Evolutionary conservation across 768 basidiomycete species (phyloP).

Genomic region (Podaxis sp.): DNA sequence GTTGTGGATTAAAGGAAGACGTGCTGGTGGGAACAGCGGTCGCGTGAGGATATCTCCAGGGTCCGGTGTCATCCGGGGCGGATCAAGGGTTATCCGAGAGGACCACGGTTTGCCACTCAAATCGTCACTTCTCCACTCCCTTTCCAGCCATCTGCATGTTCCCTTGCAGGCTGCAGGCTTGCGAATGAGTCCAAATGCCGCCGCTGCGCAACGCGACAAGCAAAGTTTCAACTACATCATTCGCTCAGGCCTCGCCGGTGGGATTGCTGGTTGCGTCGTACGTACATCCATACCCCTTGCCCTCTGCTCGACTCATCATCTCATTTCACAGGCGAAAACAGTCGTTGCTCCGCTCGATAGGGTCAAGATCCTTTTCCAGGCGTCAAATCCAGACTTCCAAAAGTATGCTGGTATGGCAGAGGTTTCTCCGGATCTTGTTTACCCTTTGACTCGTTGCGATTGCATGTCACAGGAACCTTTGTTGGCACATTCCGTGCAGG

Average conservation of each 20-base stretch:
- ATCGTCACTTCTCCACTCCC: neutral
- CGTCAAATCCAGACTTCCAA: conserved; percentile 91
- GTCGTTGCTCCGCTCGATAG: conserved; percentile 94
- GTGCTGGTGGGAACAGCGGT: neutral
- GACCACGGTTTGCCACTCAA: conserved; percentile 9
- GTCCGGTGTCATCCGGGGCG: conserved; percentile 14
- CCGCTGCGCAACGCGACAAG: conserved; percentile 46
- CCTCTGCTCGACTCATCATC: conserved; percentile 18
- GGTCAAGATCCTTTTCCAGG: conserved; percentile 98
- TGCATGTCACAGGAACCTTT: conserved; percentile 66
- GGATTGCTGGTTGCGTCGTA: conserved; percentile 91
- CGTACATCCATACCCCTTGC: conserved; percentile 31
- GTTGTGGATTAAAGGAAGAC: conserved; percentile 7
- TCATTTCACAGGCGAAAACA: conserved; percentile 76
- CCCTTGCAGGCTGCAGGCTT: conserved; percentile 24
- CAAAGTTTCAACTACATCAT: conserved; percentile 61
- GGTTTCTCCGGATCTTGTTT: neutral
- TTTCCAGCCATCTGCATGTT: conserved; percentile 31
- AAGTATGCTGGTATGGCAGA: conserved; percentile 80
- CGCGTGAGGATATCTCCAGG: conserved; percentile 8
- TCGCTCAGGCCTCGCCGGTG: conserved; percentile 89
- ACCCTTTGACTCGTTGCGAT: neutral
- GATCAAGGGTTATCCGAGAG: conserved; percentile 12
- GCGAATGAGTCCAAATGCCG: conserved; percentile 65
- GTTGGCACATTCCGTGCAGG: conserved; percentile 81